Conservation (phyloP, 805 yeast species). For the Saccharomycopsis amapae region DNA sequence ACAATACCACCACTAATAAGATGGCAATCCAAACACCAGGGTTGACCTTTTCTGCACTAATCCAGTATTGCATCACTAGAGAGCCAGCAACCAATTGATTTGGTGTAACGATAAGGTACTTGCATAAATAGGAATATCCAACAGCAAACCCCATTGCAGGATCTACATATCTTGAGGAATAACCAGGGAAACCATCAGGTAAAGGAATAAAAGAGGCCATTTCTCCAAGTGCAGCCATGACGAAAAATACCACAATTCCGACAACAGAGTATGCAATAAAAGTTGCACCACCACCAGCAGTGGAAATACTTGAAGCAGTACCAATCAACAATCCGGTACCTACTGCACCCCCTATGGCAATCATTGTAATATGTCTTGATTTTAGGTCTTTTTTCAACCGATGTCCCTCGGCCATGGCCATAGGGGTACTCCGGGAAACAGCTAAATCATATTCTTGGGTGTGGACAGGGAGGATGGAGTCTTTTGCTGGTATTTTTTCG, state of each 20-base stretch:
- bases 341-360: conserved; percentile 64
- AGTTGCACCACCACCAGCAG: conserved; percentile 55
- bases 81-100: conserved; percentile 53
- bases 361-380: conserved; percentile 51
- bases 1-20: conserved; percentile 38
- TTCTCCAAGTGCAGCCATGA: conserved; percentile 64
- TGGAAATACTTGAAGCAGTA: conserved; percentile 48
- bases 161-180: conserved; percentile 48
- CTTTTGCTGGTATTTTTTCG: no score
- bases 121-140: conserved; percentile 47
- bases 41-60: conserved; percentile 31
- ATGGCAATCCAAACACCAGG: conserved; percentile 49
- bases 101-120: conserved; percentile 47
- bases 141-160: conserved; percentile 52
- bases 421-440: no score
- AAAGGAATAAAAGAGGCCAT: conserved; percentile 61
- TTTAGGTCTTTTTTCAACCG: neutral
- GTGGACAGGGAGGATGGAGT: no score
- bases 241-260: conserved; percentile 65
- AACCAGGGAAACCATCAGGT: conserved; percentile 59
- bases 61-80: conserved; percentile 49
- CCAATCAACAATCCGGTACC: conserved; percentile 69
- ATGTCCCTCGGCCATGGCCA: no score
- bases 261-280: conserved; percentile 59
- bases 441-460: no score